These are phyloP conservation scores for Dactylellina leptospora DNA, from an alignment of 2,329 filamentous ascomycete genomes.

Conservation along the genomic window DNA sequence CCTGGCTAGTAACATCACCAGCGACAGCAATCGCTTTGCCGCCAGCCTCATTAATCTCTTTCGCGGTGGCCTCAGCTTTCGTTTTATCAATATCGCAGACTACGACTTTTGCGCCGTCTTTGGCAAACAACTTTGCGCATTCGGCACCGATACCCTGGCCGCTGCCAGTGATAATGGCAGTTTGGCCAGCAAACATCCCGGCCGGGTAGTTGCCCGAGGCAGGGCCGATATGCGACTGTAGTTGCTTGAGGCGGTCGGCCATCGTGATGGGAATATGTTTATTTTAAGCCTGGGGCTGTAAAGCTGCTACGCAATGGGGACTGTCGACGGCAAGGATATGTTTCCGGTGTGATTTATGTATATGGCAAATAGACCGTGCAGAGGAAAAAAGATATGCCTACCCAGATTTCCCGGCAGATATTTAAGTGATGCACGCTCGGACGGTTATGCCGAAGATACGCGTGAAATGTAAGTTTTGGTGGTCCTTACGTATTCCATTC, in stretches of 20 bases:
- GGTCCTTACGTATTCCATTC: background rate
- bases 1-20: constrained; percentile 70
- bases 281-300: no score
- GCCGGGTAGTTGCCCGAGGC: constrained; percentile 72
- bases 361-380: background rate
- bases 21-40: constrained; percentile 76
- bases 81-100: constrained; percentile 82
- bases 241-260: constrained; percentile 71
- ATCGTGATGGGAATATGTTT: constrained; percentile 32
- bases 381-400: background rate
- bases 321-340: no score
- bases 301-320: no score
- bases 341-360: no score
- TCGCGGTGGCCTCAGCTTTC: constrained; percentile 76
- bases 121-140: constrained; percentile 80
- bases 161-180: constrained; percentile 85
- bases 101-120: constrained; percentile 85
- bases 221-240: constrained; percentile 72
- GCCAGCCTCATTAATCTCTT: constrained; percentile 73
- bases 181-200: constrained; percentile 79
- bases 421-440: constrained; percentile 16
- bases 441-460: constrained; percentile 14
- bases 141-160: constrained; percentile 91
- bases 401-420: constrained; percentile 22
- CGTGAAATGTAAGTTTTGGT: background rate